phyloP scores from a whole-genome alignment of 2,329 filamentous ascomycete species.

The Fonsecaea multimorphosa region DNA sequence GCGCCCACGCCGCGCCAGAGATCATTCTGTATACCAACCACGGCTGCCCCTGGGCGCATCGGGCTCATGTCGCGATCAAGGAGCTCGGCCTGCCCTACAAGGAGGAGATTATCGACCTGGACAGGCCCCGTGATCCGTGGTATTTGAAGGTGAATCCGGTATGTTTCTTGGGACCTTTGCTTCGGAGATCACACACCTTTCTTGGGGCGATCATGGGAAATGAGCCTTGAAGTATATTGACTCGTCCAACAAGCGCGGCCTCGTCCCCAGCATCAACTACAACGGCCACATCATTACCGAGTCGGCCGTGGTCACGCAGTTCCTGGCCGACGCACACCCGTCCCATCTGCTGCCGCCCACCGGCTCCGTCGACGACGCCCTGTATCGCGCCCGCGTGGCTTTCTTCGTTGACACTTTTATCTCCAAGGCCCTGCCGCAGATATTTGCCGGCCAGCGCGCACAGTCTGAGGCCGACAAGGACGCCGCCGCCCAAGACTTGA shows the following conservation, averaged over 20 bases:
- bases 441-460: conserved; percentile 43
- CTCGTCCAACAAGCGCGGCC: conserved; percentile 60
- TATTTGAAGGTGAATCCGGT: conserved; percentile 77
- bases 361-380: conserved; percentile 53
- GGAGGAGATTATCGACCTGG: conserved; percentile 75
- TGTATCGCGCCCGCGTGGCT: conserved; percentile 69
- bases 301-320: conserved; percentile 74
- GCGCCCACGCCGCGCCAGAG: conserved; percentile 47
- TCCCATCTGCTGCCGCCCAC: conserved; percentile 61
- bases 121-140: conserved; percentile 70
- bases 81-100: conserved; percentile 71
- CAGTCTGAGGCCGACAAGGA: conserved; percentile 43
- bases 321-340: conserved; percentile 72
- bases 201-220: neutral
- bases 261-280: conserved; percentile 68
- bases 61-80: conserved; percentile 72
- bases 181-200: neutral
- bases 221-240: neutral
- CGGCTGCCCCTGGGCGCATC: conserved; percentile 74
- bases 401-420: conserved; percentile 77
- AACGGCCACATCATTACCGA: conserved; percentile 69
- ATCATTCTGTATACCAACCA: conserved; percentile 75
- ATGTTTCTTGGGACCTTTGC: conserved; percentile 42
- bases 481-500: conserved; percentile 53
- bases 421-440: conserved; percentile 62